Base-by-base conservation (phyloP, 2,329 filamentous ascomycete genomes). In the Trichoderma sp. region DNA sequence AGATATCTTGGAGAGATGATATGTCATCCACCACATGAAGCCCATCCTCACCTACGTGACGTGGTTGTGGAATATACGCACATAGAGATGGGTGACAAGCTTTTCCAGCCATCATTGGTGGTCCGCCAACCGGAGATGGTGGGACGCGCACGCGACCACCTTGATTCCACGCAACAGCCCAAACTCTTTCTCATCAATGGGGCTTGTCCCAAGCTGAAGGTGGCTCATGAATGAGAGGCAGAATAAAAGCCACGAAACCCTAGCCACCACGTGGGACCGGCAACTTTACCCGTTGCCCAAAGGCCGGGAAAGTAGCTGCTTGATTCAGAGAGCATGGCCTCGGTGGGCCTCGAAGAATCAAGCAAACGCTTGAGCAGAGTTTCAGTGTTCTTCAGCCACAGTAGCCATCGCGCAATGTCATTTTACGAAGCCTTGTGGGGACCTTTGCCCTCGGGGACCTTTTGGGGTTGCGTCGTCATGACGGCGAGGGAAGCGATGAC, bases 221-320 rank as follows among this genome's bases (percentile, higher is more conserved):
- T 31, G 67, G 33, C 33, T 59, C 8, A 29, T 33, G 31, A 14
- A 41, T 11, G 29, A 31, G 8, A 4, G 27, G 21, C 6, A n/a
- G 16, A 41, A 45, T 8, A 18, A 27, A 41, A 71, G 64, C 64
- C 41, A 67, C 64, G 9, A 14, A 21, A 24, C 18, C 31, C 24
- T 31, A 71, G 33, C 67, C 50, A 60, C 67, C 67, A 71, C 53
- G 67, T 71, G 67, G 35, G 27, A 31, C 24, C 50, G 21, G 67
- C 53, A 59, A 41, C 14, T 29, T 9, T 60, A 29, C 38, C 33
- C 29, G 33, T 18, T 6, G 18, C 21, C 14, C 59, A 18, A 45
- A 45, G 35, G 24, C 14, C 16, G 7, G 6, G 33, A 45, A 41
- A 60, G 56, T 24, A 56, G n/a, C n/a, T 24, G 50, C 50, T 56